A percentile compares a stretch with the other conserved stretches of the same genome.
phyloP scores from a whole-genome alignment of 345 rosid genomes.

The Rubroshorea leprosula region DNA sequence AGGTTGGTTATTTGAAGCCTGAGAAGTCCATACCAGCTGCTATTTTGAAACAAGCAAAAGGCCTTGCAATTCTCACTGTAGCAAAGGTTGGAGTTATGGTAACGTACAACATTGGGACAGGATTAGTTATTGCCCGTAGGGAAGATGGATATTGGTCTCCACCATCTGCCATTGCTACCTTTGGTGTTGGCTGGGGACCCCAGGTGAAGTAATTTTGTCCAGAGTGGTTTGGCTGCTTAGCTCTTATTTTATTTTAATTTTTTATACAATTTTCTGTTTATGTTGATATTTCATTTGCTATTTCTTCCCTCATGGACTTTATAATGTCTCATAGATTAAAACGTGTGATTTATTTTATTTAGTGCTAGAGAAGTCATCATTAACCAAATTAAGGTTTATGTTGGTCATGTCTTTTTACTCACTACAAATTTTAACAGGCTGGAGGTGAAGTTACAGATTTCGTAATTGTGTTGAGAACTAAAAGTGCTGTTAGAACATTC shows the following conservation, averaged over 20 bases:
- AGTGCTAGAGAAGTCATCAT: too few relatives aligned
- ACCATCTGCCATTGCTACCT: slow-evolving; percentile 84
- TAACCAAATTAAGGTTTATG: too few relatives aligned
- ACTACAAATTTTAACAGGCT: slow-evolving; percentile 39
- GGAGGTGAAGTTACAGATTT: slow-evolving; percentile 96
- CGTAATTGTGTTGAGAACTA: slow-evolving; percentile 72
- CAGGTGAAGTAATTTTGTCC: slow-evolving; percentile 51
- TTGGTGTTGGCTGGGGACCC: slow-evolving; percentile 96
- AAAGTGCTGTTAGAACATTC: slow-evolving; percentile 76
- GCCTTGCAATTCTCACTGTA: slow-evolving; percentile 79
- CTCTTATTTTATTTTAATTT: background rate
- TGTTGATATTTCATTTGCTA: too few relatives aligned
- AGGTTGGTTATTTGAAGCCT: slow-evolving; percentile 70
- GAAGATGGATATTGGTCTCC: slow-evolving; percentile 97
- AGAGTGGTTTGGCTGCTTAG: slow-evolving; percentile 41
- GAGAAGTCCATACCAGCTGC: slow-evolving; percentile 84
- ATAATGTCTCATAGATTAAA: too few relatives aligned
- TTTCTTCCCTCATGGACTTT: too few relatives aligned
- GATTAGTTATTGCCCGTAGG: slow-evolving; percentile 77
- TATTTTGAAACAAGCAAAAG: slow-evolving; percentile 70
- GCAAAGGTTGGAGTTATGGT: slow-evolving; percentile 88
- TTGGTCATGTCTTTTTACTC: too few relatives aligned
- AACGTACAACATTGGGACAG: slow-evolving; percentile 88
- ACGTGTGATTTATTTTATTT: too few relatives aligned
- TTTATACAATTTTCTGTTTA: background rate